Conservation (phyloP, 1,284 basidiomycete species). For the Sparassis latifolia region DNA sequence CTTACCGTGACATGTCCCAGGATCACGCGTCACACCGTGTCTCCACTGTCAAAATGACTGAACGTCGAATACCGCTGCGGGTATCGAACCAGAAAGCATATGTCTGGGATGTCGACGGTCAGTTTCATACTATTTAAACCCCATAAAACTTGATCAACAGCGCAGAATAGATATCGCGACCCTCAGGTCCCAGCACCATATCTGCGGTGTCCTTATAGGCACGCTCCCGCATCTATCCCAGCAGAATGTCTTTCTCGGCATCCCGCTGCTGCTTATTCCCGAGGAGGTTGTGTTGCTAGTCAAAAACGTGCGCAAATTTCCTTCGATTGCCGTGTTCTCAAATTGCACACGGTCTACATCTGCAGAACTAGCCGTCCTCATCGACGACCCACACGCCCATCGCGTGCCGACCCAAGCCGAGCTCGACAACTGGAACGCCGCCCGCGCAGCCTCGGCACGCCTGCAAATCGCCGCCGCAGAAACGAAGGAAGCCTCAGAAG, state of each 20-base stretch:
- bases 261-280: conserved; percentile 82
- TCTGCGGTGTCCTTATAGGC: conserved; percentile 84
- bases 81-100: conserved; percentile 68
- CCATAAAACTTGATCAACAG: conserved; percentile 4
- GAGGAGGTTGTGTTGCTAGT: conserved; percentile 91
- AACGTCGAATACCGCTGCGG: conserved; percentile 32
- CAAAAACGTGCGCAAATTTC: conserved; percentile 51
- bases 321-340: not conserved
- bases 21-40: conserved; percentile 4
- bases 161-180: conserved; percentile 62
- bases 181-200: conserved; percentile 72
- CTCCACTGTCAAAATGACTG: not conserved
- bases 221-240: conserved; percentile 93
- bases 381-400: conserved; percentile 70
- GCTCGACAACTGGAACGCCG: conserved; percentile 49
- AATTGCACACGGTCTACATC: conserved; percentile 4
- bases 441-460: conserved; percentile 38
- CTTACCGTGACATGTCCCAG: conserved; percentile 3
- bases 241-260: conserved; percentile 94
- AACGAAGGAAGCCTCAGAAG: conserved; percentile 38
- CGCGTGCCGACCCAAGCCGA: conserved; percentile 45
- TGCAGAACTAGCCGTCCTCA: conserved; percentile 69
- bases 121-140: conserved; percentile 10
- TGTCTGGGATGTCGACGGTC: conserved; percentile 77
- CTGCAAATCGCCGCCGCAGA: conserved; percentile 42